A percentile compares a stretch with the other conserved stretches of the same genome.
Conservation (phyloP, 306 rosid species). For the Glycine latifolia region DNA sequence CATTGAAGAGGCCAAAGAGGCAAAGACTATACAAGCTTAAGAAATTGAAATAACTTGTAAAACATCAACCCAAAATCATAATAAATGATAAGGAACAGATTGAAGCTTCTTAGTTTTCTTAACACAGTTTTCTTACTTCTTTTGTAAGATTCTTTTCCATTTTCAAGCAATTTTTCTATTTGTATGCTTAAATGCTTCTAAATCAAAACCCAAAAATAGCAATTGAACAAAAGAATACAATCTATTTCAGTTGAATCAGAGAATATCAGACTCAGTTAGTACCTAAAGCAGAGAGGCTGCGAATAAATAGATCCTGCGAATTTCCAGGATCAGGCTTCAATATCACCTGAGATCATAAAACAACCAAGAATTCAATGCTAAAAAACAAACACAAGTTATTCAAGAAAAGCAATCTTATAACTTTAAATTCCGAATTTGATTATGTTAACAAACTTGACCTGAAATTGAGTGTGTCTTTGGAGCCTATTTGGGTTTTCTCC, state of each 20-base stretch:
- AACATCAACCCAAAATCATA: slow-evolving; percentile 17
- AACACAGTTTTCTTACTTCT: slow-evolving; percentile 20
- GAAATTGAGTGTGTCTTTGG: slow-evolving; percentile 97
- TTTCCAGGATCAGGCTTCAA: slow-evolving; percentile 99
- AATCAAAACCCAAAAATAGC: slow-evolving; percentile 24
- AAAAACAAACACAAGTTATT: slow-evolving; percentile 23
- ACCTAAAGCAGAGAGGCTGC: slow-evolving; percentile 95
- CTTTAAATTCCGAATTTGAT: slow-evolving; percentile 33
- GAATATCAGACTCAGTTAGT: slow-evolving; percentile 39
- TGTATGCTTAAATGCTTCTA: slow-evolving; percentile 29
- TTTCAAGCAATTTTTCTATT: slow-evolving; percentile 20
- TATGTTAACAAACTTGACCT: slow-evolving; percentile 56
- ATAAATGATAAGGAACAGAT: background rate
- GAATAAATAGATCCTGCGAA: slow-evolving; percentile 91
- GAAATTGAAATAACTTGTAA: slow-evolving; percentile 1
- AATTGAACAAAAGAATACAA: slow-evolving; percentile 4
- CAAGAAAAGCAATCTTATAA: slow-evolving; percentile 18
- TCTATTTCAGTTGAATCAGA: slow-evolving; percentile 38
- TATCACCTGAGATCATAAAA: slow-evolving; percentile 72
- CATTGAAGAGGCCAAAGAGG: background rate
- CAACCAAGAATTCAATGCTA: slow-evolving; percentile 31
- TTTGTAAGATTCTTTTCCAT: slow-evolving; percentile 12
- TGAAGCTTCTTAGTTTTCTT: slow-evolving; percentile 20
- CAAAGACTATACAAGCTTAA: slow-evolving; percentile 20
- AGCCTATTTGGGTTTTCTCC: slow-evolving; percentile 99